Percentiles rank a stretch among this genome's conserved stretches.
These are phyloP conservation scores for Acanthamoeba triangularis DNA, from an alignment of 208 protist species.

Conservation along the genomic window DNA sequence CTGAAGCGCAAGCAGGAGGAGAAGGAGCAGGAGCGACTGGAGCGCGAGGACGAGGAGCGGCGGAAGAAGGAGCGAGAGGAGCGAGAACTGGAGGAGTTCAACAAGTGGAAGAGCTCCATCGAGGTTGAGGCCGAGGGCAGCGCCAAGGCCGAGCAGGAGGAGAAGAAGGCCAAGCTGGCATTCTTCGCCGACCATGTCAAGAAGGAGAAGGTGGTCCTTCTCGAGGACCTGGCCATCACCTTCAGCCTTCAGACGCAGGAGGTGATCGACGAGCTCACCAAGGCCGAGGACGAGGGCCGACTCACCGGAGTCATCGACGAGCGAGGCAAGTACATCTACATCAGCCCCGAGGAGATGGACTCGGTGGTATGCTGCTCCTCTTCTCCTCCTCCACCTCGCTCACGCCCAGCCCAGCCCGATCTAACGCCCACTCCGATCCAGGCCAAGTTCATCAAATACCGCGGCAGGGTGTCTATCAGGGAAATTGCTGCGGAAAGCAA, in stretches of 20 bases:
- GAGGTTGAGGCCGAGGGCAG: constrained; percentile 7
- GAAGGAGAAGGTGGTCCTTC: constrained; percentile 21
- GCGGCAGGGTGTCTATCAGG: constrained; percentile 86
- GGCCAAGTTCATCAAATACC: constrained; percentile 85
- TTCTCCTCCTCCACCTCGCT: not conserved
- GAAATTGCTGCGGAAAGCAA: constrained; percentile 85
- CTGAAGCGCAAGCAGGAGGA: not conserved
- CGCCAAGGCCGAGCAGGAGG: constrained; percentile 20
- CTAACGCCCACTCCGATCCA: not conserved
- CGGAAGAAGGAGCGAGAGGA: constrained; percentile 3
- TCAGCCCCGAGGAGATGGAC: constrained; percentile 86
- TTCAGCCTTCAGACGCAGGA: constrained; percentile 54
- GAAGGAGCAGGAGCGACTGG: constrained; percentile 8
- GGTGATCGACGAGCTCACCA: constrained; percentile 82
- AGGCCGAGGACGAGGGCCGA: constrained; percentile 85
- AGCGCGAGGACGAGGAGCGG: constrained; percentile 31
- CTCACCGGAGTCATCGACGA: constrained; percentile 90
- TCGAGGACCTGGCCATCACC: constrained; percentile 18
- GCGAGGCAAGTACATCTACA: constrained; percentile 90
- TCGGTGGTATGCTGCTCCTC: constrained; percentile 27
- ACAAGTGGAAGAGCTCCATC: constrained; percentile 20
- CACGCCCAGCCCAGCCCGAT: not conserved
- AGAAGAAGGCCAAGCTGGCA: not conserved
- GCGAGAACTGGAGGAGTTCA: constrained; percentile 27
- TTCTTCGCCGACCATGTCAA: constrained; percentile 14